phyloP scores from a whole-genome alignment of 208 protist genomes.

The Leishmania tarentolae region DNA sequence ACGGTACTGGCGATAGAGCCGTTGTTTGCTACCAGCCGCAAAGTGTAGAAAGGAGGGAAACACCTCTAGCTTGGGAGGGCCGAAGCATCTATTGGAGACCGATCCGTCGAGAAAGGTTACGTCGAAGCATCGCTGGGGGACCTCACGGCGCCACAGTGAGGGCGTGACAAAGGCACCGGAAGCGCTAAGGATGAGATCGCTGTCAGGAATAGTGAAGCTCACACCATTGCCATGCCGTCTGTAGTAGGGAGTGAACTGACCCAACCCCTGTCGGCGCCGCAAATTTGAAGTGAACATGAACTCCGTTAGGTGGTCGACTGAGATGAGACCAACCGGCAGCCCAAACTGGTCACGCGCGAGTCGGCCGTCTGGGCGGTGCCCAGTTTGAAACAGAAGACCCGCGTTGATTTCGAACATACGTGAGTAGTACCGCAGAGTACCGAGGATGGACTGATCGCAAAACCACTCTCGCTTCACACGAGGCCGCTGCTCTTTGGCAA shows the following conservation, averaged over 20 bases:
- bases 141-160: not conserved
- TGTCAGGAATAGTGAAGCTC: not conserved
- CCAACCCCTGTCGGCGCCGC: not conserved
- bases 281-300: slow-evolving; percentile 18
- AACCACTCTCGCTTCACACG: slow-evolving; percentile 13
- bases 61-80: not conserved
- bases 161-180: not conserved
- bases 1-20: not conserved
- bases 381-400: slow-evolving; percentile 13
- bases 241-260: not conserved
- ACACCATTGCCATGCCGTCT: not conserved
- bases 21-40: slow-evolving; percentile 2
- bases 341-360: slow-evolving; percentile 10
- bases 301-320: slow-evolving; percentile 22
- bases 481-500: not conserved
- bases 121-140: not conserved
- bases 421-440: slow-evolving; percentile 10
- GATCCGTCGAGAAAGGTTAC: not conserved
- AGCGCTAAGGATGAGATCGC: not conserved
- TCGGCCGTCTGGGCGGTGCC: not conserved
- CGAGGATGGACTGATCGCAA: slow-evolving; percentile 35
- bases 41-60: slow-evolving; percentile 7
- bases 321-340: slow-evolving; percentile 19
- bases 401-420: slow-evolving; percentile 30
- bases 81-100: not conserved